Evolutionary conservation across 176 grass and related monocot genomes (phyloP).

Genomic region (Hyparrhenia diplandra): DNA sequence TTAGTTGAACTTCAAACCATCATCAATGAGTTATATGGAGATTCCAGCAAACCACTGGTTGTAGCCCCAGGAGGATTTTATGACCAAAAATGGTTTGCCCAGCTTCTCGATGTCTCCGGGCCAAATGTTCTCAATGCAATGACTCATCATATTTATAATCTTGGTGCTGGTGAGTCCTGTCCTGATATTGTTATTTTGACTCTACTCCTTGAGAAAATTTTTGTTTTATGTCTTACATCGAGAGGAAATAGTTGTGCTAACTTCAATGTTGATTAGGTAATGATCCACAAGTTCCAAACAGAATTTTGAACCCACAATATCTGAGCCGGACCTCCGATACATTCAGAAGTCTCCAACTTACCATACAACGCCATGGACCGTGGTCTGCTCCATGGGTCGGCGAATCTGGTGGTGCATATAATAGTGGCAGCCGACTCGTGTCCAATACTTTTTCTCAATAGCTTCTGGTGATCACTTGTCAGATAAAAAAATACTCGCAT

Average conservation of each 20-base stretch:
- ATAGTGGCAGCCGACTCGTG: conserved; percentile 74
- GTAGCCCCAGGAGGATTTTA: conserved; percentile 95
- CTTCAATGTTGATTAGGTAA: conserved; percentile 54
- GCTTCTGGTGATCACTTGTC: conserved; percentile 77
- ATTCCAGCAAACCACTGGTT: conserved; percentile 54
- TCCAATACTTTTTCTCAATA: conserved; percentile 88
- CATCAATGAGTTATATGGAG: conserved; percentile 48
- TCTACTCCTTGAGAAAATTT: not conserved
- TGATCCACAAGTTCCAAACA: conserved; percentile 59
- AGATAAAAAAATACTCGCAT: not conserved
- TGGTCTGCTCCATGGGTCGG: conserved; percentile 92
- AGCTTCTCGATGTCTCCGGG: conserved; percentile 72
- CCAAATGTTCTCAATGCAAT: conserved; percentile 54
- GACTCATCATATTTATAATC: conserved; percentile 98
- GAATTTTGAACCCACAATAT: conserved; percentile 74
- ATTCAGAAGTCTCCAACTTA: conserved; percentile 83
- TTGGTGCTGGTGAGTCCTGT: conserved; percentile 76
- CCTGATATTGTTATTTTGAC: not conserved
- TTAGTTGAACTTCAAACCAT: conserved; percentile 64
- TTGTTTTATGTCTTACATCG: not conserved
- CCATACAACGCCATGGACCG: conserved; percentile 65
- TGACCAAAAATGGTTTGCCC: conserved; percentile 64
- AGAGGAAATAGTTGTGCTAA: not conserved
- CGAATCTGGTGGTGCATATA: conserved; percentile 91
- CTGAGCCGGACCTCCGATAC: conserved; percentile 54